A percentile compares a stretch with the other conserved stretches of the same genome.
These are phyloP conservation scores for Rehmannia glutinosa DNA, from an alignment of 257 asterid genomes.

Conservation along the genomic window DNA sequence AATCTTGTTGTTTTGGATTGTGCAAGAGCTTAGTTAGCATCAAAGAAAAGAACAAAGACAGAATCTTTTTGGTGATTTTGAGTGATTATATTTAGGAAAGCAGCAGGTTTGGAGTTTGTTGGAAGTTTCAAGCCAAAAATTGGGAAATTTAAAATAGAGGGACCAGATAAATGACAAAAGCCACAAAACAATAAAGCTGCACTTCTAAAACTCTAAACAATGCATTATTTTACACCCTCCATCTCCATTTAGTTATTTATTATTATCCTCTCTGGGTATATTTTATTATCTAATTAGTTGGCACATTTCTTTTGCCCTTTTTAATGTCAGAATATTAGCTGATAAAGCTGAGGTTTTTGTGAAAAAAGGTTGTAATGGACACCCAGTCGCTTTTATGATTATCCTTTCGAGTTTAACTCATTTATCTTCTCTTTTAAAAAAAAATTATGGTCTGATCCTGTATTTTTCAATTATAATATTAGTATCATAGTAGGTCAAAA, in stretches of 20 bases:
- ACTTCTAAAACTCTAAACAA: no score
- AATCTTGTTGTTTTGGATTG: not conserved
- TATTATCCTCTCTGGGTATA: no score
- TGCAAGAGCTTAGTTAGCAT: not conserved
- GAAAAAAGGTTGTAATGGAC: no score
- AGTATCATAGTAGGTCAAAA: no score
- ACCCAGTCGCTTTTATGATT: no score
- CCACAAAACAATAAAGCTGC: no score
- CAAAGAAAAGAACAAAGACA: not conserved
- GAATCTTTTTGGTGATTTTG: constrained; percentile 6
- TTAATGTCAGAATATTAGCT: not conserved
- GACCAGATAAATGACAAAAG: constrained; percentile 10
- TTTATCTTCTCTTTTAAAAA: no score
- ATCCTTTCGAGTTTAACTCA: no score
- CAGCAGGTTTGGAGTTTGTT: constrained; percentile 23
- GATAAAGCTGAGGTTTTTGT: constrained; percentile 3
- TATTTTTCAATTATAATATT: no score
- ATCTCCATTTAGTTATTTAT: no score
- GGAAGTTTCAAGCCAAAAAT: constrained; percentile 8
- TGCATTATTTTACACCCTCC: no score
- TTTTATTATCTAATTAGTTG: constrained; percentile 10
- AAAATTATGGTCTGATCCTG: no score
- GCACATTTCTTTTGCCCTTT: not conserved
- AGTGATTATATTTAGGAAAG: not conserved
- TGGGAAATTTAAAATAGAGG: not conserved